A percentile compares a stretch with the other conserved stretches of the same genome.
phyloP scores from a whole-genome alignment of 139 green algal genomes.

The Asterochloris sp. region DNA sequence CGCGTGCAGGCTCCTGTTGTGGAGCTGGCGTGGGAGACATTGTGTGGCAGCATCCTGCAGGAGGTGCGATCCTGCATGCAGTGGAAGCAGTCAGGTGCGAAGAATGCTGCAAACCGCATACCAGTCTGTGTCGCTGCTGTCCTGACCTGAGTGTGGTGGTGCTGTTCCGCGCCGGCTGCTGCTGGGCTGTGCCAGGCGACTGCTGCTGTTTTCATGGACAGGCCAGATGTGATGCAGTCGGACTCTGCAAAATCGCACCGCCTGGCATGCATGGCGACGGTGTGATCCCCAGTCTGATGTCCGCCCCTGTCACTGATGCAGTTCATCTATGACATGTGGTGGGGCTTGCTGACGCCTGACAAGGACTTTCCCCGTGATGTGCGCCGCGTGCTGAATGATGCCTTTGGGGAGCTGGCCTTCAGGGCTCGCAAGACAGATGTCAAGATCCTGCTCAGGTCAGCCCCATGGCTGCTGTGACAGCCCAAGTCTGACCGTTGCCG shows the following conservation, averaged over 20 bases:
- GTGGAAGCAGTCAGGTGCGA: too few species aligned
- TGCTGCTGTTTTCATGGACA: not conserved
- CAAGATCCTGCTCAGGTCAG: conserved; percentile 52
- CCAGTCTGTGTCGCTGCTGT: not conserved
- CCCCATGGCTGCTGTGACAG: not conserved
- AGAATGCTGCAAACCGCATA: not conserved
- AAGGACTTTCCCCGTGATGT: conserved; percentile 74
- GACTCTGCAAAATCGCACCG: not conserved
- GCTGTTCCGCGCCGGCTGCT: not conserved
- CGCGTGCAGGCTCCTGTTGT: conserved; percentile 49
- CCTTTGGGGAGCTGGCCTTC: conserved; percentile 61
- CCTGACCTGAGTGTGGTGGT: not conserved
- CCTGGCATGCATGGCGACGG: not conserved
- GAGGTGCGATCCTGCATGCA: conserved; percentile 34
- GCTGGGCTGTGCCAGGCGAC: not conserved
- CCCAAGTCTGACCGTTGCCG: too few species aligned
- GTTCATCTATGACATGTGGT: conserved; percentile 85
- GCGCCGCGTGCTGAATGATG: conserved; percentile 57
- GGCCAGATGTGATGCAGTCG: not conserved
- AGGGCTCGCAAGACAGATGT: conserved; percentile 49
- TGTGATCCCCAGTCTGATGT: not conserved
- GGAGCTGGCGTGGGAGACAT: conserved; percentile 56
- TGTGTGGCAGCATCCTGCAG: conserved; percentile 66
- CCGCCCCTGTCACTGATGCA: conserved; percentile 27
- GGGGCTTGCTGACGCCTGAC: conserved; percentile 61